Conservation (phyloP, 2,329 filamentous ascomycete species). For the Graphilbum fragrans region DNA sequence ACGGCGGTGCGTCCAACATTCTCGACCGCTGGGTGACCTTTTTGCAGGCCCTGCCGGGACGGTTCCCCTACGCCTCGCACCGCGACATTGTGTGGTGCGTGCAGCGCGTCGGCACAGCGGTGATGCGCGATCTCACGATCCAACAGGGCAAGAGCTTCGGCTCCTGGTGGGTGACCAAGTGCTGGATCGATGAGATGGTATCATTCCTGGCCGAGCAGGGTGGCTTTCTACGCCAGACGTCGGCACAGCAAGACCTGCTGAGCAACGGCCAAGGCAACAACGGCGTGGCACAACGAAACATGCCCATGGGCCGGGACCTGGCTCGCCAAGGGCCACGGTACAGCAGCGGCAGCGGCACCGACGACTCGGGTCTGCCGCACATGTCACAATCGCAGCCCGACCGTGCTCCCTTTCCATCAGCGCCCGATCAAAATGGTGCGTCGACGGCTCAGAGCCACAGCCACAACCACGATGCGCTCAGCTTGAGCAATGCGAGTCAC, state of each 20-base stretch:
- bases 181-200: conserved; percentile 91
- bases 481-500: conserved; percentile 34
- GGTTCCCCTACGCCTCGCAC: conserved; percentile 63
- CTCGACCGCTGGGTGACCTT: conserved; percentile 71
- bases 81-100: conserved; percentile 67
- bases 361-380: conserved; percentile 31
- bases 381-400: conserved; percentile 35
- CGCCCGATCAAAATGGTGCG: conserved; percentile 19
- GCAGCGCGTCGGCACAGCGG: conserved; percentile 61
- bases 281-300: conserved; percentile 11
- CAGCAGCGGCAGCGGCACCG: conserved; percentile 25
- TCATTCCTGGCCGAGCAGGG: conserved; percentile 82
- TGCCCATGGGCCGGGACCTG: conserved; percentile 18
- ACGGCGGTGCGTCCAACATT: conserved; percentile 46
- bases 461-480: conserved; percentile 25
- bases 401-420: conserved; percentile 35
- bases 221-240: conserved; percentile 62
- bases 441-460: conserved; percentile 1
- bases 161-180: conserved; percentile 93
- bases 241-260: conserved; percentile 16
- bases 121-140: conserved; percentile 72
- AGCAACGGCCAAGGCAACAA: conserved; percentile 5
- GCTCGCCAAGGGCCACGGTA: conserved; percentile 25
- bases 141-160: conserved; percentile 69
- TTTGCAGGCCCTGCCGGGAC: conserved; percentile 52